These are phyloP conservation scores for Voacanga thouarsii DNA, from an alignment of 257 asterid species.

Conservation along the genomic window DNA sequence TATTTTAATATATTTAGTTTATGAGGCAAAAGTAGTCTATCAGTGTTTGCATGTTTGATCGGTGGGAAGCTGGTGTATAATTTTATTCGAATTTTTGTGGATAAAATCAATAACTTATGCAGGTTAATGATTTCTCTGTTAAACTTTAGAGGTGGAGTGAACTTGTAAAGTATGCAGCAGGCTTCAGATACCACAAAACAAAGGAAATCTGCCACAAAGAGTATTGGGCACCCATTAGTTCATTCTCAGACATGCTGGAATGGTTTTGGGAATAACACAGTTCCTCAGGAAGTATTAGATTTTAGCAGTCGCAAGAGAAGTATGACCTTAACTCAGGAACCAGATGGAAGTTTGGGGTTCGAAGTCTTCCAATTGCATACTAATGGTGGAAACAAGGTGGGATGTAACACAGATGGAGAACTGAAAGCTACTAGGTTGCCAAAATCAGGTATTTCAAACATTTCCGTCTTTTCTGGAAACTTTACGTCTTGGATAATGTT, in stretches of 20 bases:
- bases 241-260: conserved; percentile 28
- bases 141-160: neutral
- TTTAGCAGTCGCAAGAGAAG: conserved; percentile 23
- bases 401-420: conserved; percentile 8
- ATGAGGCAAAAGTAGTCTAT: neutral
- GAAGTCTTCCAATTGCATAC: conserved; percentile 5
- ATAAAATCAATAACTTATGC: neutral
- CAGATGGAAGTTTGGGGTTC: conserved; percentile 18
- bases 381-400: conserved; percentile 2
- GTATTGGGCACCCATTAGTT: conserved; percentile 11
- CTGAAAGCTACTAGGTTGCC: conserved; percentile 20
- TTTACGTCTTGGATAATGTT: neutral
- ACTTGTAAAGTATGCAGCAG: conserved; percentile 7
- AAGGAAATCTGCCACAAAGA: conserved; percentile 19
- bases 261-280: conserved; percentile 17
- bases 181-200: conserved; percentile 14
- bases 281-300: conserved; percentile 16
- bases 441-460: conserved; percentile 29
- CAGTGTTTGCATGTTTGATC: neutral
- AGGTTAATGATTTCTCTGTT: neutral
- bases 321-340: conserved; percentile 19
- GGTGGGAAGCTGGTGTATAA: neutral
- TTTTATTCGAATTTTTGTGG: neutral
- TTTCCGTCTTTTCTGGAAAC: neutral
- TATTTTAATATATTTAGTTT: too few relatives aligned